A percentile compares a stretch with the other conserved stretches of the same genome.
These are phyloP conservation scores for Ogataea populi-albae DNA, from an alignment of 805 yeast genomes.

Conservation along the genomic window DNA sequence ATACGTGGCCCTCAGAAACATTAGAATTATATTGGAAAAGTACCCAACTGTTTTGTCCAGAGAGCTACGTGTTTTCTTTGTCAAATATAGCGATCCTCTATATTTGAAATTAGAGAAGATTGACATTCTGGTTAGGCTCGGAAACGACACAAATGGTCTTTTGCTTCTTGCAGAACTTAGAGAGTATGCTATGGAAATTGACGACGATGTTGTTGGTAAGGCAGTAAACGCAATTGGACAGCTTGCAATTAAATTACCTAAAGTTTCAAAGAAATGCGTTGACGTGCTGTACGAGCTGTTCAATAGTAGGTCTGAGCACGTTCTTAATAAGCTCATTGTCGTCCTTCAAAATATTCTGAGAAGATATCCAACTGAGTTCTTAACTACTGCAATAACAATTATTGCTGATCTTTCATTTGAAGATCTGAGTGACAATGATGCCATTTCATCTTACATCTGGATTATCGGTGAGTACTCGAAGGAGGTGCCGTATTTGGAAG, in stretches of 20 bases:
- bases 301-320: slow-evolving; percentile 60
- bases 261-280: slow-evolving; percentile 52
- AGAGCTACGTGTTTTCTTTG: slow-evolving; percentile 85
- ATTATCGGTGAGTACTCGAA: slow-evolving; percentile 67
- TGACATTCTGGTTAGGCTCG: slow-evolving; percentile 69
- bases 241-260: slow-evolving; percentile 61
- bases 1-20: slow-evolving; percentile 87
- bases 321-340: slow-evolving; percentile 56
- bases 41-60: slow-evolving; percentile 76
- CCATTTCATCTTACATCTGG: slow-evolving; percentile 63
- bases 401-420: slow-evolving; percentile 45
- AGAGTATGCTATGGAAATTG: slow-evolving; percentile 84
- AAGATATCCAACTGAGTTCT: slow-evolving; percentile 55
- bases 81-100: slow-evolving; percentile 81
- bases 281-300: slow-evolving; percentile 58
- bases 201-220: slow-evolving; percentile 67
- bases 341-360: slow-evolving; percentile 66
- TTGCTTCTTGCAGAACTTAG: slow-evolving; percentile 65
- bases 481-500: slow-evolving; percentile 52
- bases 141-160: slow-evolving; percentile 56
- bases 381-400: slow-evolving; percentile 54
- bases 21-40: slow-evolving; percentile 82
- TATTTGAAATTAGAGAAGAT: slow-evolving; percentile 75
- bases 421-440: slow-evolving; percentile 46
- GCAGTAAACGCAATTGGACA: slow-evolving; percentile 69